Conservation (phyloP, 495 filamentous ascomycete species). For the Copromyces sp. region DNA sequence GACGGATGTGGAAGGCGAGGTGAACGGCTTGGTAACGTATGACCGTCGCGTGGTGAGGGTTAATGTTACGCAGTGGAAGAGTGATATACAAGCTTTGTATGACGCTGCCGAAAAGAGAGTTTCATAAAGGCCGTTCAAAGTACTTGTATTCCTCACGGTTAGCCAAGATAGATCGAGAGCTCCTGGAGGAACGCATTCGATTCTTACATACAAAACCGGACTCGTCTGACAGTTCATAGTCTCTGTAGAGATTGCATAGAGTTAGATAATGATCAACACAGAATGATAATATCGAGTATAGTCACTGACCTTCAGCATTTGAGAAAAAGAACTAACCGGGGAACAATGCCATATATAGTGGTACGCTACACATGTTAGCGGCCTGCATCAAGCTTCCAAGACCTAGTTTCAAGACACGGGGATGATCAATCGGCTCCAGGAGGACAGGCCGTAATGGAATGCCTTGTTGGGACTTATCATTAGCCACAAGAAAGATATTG, state of each 20-base stretch:
- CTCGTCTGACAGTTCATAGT: background rate
- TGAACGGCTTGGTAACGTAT: slow-evolving; percentile 60
- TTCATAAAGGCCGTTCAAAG: background rate
- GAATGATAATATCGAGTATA: background rate
- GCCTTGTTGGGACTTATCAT: background rate
- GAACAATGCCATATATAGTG: background rate
- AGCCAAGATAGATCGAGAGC: background rate
- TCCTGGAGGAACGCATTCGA: background rate
- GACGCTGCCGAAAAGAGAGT: slow-evolving; percentile 33
- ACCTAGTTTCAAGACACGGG: background rate
- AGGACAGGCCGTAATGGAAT: background rate
- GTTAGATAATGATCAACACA: background rate
- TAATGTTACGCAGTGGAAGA: slow-evolving; percentile 47
- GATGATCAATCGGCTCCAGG: no score
- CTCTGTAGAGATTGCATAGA: background rate
- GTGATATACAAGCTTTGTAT: slow-evolving; percentile 50
- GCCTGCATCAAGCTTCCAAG: background rate
- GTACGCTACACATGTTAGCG: background rate
- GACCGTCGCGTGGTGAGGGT: slow-evolving; percentile 47
- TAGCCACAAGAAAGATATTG: background rate
- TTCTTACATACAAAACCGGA: background rate
- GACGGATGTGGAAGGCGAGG: slow-evolving; percentile 64
- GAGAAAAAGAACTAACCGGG: background rate
- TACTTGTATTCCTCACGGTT: background rate
- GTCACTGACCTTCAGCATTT: background rate